These are phyloP conservation scores for Maudiozyma humilis DNA, from an alignment of 1,139 yeast species.

Conservation along the genomic window DNA sequence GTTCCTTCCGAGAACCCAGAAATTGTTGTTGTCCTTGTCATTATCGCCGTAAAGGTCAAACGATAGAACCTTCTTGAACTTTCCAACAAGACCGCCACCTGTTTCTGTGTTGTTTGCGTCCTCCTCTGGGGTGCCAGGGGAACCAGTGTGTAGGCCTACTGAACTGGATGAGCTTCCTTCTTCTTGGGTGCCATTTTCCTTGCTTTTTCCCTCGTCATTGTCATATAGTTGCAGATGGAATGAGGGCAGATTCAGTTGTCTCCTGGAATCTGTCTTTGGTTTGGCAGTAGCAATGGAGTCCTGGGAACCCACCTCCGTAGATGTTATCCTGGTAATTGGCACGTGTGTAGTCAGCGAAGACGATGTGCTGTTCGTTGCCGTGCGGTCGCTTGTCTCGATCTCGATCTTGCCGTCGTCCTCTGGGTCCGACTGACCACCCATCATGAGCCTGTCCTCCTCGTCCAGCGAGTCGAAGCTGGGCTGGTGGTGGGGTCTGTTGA, in stretches of 20 bases:
- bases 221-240: slow-evolving; percentile 21
- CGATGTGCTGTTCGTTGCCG: neutral
- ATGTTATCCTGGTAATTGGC: neutral
- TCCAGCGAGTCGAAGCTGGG: slow-evolving; percentile 20
- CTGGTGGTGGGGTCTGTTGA: slow-evolving; percentile 5
- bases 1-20: slow-evolving; percentile 12
- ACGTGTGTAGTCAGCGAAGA: neutral
- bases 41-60: slow-evolving; percentile 9
- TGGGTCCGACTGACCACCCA: slow-evolving; percentile 17
- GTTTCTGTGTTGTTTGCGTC: neutral
- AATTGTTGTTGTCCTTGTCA: slow-evolving; percentile 8
- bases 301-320: neutral
- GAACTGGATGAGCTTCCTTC: neutral
- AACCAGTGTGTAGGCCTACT: neutral
- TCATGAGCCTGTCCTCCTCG: slow-evolving; percentile 27
- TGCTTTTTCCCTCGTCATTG: slow-evolving; percentile 4
- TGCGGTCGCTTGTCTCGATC: neutral
- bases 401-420: neutral
- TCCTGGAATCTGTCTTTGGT: neutral
- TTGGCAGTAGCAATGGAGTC: neutral
- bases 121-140: neutral
- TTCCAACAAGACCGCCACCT: neutral
- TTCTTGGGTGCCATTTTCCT: neutral
- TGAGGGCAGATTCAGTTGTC: neutral
- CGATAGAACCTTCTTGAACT: slow-evolving; percentile 9